These are phyloP conservation scores for Daldinia eschscholtzii DNA, from an alignment of 2,329 filamentous ascomycete species.

Conservation along the genomic window DNA sequence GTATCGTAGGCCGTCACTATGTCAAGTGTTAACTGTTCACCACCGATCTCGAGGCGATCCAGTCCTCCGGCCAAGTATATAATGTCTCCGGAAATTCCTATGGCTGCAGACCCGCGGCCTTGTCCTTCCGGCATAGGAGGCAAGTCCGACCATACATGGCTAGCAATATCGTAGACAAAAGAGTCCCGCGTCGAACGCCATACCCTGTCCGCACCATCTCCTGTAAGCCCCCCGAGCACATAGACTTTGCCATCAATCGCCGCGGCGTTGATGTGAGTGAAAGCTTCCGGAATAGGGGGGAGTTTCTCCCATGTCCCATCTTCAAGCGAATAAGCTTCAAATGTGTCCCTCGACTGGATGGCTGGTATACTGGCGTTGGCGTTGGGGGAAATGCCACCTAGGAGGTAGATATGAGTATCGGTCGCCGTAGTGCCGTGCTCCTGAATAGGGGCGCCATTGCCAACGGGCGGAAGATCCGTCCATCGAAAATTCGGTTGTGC, in stretches of 20 bases:
- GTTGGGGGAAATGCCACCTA: conserved; percentile 29
- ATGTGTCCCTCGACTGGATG: conserved; percentile 26
- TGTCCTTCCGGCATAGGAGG: conserved; percentile 6
- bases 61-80: conserved; percentile 1
- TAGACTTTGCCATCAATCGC: neutral
- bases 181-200: conserved; percentile 50
- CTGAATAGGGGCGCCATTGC: conserved; percentile 24
- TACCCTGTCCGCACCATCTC: conserved; percentile 38
- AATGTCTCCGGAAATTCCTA: neutral
- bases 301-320: conserved; percentile 12
- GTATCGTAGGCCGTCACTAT: conserved; percentile 1
- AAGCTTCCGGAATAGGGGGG: neutral
- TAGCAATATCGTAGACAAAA: conserved; percentile 51
- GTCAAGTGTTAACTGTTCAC: neutral
- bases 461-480: conserved; percentile 26
- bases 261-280: neutral
- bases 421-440: conserved; percentile 34
- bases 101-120: neutral
- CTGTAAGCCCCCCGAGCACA: conserved; percentile 55
- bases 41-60: conserved; percentile 1
- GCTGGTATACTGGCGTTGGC: conserved; percentile 49
- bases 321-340: conserved; percentile 29
- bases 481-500: conserved; percentile 8
- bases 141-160: neutral
- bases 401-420: conserved; percentile 28